These are phyloP conservation scores for Thelonectria discophora DNA, from an alignment of 2,329 filamentous ascomycete genomes.

Conservation along the genomic window DNA sequence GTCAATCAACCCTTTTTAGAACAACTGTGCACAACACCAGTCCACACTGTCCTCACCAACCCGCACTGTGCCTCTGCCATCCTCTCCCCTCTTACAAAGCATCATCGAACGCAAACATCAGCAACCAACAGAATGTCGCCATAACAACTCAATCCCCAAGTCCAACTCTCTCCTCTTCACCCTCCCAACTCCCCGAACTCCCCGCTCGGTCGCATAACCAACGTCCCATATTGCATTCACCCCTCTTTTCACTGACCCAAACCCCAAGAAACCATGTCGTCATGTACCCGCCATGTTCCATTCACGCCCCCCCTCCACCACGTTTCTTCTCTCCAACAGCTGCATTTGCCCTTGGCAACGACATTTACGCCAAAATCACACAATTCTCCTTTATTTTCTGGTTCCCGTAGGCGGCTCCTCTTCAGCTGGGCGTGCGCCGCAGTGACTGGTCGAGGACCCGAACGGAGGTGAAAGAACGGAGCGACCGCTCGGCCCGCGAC, in stretches of 20 bases:
- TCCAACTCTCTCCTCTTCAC: background rate
- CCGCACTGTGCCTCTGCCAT: too few species aligned
- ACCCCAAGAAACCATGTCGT: conserved; percentile 29
- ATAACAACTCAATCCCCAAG: background rate
- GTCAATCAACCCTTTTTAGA: too few species aligned
- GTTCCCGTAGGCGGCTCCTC: background rate
- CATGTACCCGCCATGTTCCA: background rate
- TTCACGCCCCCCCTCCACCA: background rate
- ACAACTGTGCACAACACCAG: too few species aligned
- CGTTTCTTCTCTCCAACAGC: background rate
- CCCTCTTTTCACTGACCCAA: conserved; percentile 25
- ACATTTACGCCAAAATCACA: conserved; percentile 44
- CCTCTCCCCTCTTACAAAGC: too few species aligned
- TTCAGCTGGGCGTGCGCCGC: background rate
- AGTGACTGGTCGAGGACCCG: background rate
- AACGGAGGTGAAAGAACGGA: background rate
- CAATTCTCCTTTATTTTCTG: conserved; percentile 23
- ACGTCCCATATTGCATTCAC: conserved; percentile 27
- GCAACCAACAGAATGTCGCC: too few species aligned
- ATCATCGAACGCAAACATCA: too few species aligned
- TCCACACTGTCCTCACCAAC: too few species aligned
- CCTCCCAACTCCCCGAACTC: conserved; percentile 19
- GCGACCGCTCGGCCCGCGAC: conserved; percentile 24
- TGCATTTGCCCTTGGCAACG: conserved; percentile 11
- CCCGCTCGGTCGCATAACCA: conserved; percentile 1